A percentile compares a stretch with the other conserved stretches of the same genome.
Evolutionary conservation across 371 early-diverging fungal species (phyloP).

Genomic region (Funneliformis caledonium): DNA sequence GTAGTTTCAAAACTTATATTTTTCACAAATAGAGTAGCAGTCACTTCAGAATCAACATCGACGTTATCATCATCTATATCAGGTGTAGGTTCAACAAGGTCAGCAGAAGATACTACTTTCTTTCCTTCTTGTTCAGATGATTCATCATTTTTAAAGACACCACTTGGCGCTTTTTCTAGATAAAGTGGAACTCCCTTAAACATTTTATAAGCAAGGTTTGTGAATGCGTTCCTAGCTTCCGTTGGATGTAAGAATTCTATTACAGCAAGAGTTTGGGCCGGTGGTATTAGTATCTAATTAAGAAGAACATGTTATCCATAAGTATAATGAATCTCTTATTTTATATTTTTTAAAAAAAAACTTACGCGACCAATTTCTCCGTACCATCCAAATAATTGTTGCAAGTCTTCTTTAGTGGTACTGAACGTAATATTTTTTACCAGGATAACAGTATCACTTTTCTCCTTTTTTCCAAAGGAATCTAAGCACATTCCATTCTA

Average conservation of each 20-base stretch:
- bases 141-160: conserved; percentile 67
- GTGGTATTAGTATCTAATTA: conserved; percentile 76
- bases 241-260: conserved; percentile 90
- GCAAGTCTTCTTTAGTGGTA: conserved; percentile 81
- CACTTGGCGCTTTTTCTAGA: conserved; percentile 92
- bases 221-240: conserved; percentile 92
- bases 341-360: not conserved
- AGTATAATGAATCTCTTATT: not conserved
- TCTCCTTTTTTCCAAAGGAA: conserved; percentile 73
- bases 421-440: conserved; percentile 93
- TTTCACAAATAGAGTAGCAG: conserved; percentile 88
- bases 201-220: conserved; percentile 85
- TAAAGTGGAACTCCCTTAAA: conserved; percentile 90
- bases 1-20: conserved; percentile 92
- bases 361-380: conserved; percentile 86
- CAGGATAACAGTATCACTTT: conserved; percentile 88
- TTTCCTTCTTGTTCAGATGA: not conserved
- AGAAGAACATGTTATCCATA: not conserved
- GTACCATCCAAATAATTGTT: conserved; percentile 79
- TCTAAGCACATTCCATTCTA: conserved; percentile 80
- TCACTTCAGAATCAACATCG: conserved; percentile 53
- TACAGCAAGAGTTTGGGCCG: conserved; percentile 93
- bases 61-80: conserved; percentile 51
- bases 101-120: conserved; percentile 48
- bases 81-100: conserved; percentile 50